A percentile compares a stretch with the other conserved stretches of the same genome.
Conservation (phyloP, 345 rosid genomes). For the Arabis alpina region DNA sequence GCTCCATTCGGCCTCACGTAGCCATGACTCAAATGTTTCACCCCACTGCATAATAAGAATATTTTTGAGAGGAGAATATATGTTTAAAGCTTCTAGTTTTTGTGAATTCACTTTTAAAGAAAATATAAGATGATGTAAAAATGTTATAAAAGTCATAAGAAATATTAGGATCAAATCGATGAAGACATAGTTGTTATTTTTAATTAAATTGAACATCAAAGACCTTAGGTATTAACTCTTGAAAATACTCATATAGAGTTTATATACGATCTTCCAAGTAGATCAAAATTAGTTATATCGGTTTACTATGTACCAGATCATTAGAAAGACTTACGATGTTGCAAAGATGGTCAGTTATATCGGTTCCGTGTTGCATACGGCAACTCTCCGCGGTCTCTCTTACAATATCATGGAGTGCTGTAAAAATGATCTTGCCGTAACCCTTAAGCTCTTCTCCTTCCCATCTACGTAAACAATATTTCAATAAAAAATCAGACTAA, state of each 20-base stretch:
- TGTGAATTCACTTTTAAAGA: no score
- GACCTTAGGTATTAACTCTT: neutral
- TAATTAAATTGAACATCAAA: neutral
- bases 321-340: constrained; percentile 46
- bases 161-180: no score
- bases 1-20: constrained; percentile 63
- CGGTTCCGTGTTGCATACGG: constrained; percentile 38
- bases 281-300: no score
- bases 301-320: neutral
- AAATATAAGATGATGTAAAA: no score
- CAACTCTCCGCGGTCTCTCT: constrained; percentile 41
- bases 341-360: constrained; percentile 47
- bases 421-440: constrained; percentile 52
- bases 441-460: constrained; percentile 53
- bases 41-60: constrained; percentile 51
- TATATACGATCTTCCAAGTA: no score
- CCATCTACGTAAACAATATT: constrained; percentile 54
- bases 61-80: neutral
- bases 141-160: no score
- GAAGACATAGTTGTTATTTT: no score
- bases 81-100: no score
- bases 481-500: constrained; percentile 18
- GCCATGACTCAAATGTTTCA: constrained; percentile 72
- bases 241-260: no score
- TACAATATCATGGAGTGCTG: constrained; percentile 55